Conservation (phyloP, 768 basidiomycete species). For the Punctularia strigosozonata region DNA sequence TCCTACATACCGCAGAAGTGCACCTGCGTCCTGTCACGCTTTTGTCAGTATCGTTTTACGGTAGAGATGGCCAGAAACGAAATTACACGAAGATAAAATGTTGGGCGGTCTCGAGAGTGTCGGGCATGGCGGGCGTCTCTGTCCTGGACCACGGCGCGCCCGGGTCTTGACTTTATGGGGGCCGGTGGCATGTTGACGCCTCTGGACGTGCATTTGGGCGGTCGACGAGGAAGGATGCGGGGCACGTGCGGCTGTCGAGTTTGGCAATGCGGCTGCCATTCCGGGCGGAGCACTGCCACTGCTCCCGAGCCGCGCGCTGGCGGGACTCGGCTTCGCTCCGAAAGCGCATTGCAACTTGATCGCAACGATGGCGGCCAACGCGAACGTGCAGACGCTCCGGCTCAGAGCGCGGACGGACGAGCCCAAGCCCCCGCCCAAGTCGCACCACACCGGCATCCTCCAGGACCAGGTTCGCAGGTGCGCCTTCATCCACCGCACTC, state of each 20-base stretch:
- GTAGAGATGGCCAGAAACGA: background rate
- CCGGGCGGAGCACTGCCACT: background rate
- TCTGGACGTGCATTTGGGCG: background rate
- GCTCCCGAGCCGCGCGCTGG: background rate
- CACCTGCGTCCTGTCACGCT: slow-evolving; percentile 41
- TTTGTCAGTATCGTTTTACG: too few relatives aligned
- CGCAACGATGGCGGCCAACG: background rate
- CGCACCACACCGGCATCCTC: slow-evolving; percentile 49
- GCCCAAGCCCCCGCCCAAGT: background rate
- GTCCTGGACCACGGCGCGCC: too few relatives aligned
- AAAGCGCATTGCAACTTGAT: background rate
- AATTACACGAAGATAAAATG: slow-evolving; percentile 68
- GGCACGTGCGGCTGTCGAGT: background rate
- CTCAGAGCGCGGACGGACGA: background rate
- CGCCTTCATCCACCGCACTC: slow-evolving; percentile 4
- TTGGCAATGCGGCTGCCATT: background rate
- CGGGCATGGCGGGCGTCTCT: too few relatives aligned
- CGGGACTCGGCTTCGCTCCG: background rate
- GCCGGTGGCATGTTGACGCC: too few relatives aligned
- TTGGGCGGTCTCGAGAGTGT: slow-evolving; percentile 46
- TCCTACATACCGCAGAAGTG: slow-evolving; percentile 72
- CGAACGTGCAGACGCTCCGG: background rate
- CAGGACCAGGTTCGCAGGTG: slow-evolving; percentile 75
- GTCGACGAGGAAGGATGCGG: background rate
- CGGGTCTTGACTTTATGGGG: too few relatives aligned